Evolutionary conservation across 2,329 filamentous ascomycete genomes (phyloP).

Genomic region (Pseudogymnoascus sp.): DNA sequence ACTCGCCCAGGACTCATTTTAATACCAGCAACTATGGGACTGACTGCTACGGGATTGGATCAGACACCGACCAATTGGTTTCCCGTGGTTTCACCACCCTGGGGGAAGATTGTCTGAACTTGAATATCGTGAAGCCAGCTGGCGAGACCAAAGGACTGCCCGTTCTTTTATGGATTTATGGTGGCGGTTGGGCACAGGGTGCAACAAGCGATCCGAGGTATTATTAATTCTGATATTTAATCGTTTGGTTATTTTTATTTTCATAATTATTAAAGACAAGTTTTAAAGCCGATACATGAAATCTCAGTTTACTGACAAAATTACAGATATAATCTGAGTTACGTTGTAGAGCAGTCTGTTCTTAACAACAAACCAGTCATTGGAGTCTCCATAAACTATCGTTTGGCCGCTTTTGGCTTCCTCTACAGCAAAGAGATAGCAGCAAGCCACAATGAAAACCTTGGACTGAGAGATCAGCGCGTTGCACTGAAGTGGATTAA

Average conservation of each 20-base stretch:
- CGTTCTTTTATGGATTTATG: constrained; percentile 50
- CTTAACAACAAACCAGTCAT: constrained; percentile 31
- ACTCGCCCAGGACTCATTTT: background rate
- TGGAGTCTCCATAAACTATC: constrained; percentile 51
- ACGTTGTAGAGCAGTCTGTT: constrained; percentile 42
- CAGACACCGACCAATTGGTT: background rate
- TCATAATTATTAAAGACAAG: background rate
- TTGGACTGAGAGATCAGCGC: constrained; percentile 56
- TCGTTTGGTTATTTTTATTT: constrained; percentile 38
- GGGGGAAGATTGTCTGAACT: constrained; percentile 45
- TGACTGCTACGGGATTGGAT: background rate
- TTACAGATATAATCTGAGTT: constrained; percentile 52
- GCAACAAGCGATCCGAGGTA: constrained; percentile 16
- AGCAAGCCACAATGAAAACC: constrained; percentile 49
- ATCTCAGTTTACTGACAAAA: constrained; percentile 30
- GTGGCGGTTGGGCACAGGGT: constrained; percentile 15
- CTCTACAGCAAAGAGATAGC: constrained; percentile 47
- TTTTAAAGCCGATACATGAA: background rate
- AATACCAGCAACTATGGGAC: background rate
- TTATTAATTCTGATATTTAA: constrained; percentile 31
- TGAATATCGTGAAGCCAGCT: constrained; percentile 48
- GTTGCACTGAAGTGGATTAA: constrained; percentile 51
- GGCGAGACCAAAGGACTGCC: constrained; percentile 35
- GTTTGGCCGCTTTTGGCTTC: constrained; percentile 62
- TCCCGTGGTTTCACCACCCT: constrained; percentile 2